Evolutionary conservation across 2,329 filamentous ascomycete species (phyloP).

Genomic region (Dactylellina leptospora): DNA sequence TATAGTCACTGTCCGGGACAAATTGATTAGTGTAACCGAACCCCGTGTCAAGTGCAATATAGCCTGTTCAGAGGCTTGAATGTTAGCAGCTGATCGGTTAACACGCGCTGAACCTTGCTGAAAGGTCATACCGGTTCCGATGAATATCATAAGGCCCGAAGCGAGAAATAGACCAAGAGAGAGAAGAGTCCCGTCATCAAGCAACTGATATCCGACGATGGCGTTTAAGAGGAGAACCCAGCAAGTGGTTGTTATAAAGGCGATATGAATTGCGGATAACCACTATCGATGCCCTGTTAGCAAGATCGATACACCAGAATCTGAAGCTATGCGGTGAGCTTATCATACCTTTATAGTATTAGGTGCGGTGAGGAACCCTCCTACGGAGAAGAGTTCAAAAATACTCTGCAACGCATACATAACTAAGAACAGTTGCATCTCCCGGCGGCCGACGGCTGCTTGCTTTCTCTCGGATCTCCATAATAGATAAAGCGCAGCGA

Average conservation of each 20-base stretch:
- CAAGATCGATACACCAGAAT: conserved; percentile 16
- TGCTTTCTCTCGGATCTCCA: conserved; percentile 86
- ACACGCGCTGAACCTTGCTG: background rate
- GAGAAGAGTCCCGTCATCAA: conserved; percentile 89
- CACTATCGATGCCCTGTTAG: conserved; percentile 51
- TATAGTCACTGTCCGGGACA: conserved; percentile 69
- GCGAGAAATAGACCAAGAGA: conserved; percentile 78
- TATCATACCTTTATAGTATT: conserved; percentile 71
- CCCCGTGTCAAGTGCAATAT: conserved; percentile 93
- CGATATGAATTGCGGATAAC: conserved; percentile 90
- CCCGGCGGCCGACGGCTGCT: conserved; percentile 91
- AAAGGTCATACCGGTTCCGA: conserved; percentile 73
- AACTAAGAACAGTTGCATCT: conserved; percentile 93
- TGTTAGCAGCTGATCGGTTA: no score
- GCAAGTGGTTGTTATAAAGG: conserved; percentile 82
- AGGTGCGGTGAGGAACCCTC: conserved; percentile 72
- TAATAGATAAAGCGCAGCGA: conserved; percentile 72
- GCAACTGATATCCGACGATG: conserved; percentile 87
- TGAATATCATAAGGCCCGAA: conserved; percentile 77
- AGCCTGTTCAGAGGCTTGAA: conserved; percentile 63
- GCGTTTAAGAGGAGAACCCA: conserved; percentile 95
- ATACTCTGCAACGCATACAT: conserved; percentile 88
- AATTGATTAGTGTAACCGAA: conserved; percentile 85
- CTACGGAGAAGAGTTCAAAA: conserved; percentile 96
- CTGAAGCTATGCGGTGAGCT: background rate